phyloP scores from a whole-genome alignment of 139 green algal species.

The Ostreobium quekettii region DNA sequence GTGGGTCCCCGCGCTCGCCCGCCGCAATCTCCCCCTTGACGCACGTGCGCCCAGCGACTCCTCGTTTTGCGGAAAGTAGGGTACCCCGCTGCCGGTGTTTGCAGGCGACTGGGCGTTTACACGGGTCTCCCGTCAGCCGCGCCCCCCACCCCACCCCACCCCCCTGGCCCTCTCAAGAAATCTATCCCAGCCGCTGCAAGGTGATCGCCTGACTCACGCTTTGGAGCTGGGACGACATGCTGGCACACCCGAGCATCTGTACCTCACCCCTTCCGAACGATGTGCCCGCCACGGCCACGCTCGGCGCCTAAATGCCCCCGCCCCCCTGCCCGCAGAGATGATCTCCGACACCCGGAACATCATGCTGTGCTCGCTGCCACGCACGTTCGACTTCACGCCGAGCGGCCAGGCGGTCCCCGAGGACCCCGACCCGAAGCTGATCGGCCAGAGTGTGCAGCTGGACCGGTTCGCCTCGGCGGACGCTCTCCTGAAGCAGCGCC shows the following conservation, averaged over 20 bases:
- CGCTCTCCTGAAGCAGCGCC: constrained; percentile 49
- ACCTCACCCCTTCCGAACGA: background rate
- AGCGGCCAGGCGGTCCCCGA: constrained; percentile 55
- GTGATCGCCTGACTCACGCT: background rate
- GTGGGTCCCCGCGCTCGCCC: constrained; percentile 26
- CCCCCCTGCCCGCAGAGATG: constrained; percentile 12
- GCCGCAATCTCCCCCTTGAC: background rate
- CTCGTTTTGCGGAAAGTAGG: background rate
- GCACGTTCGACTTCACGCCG: constrained; percentile 64
- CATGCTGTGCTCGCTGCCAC: constrained; percentile 60
- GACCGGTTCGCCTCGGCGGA: constrained; percentile 54
- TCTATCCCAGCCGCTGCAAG: background rate
- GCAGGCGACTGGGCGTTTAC: no score
- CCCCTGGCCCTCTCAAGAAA: background rate
- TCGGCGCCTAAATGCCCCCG: no score
- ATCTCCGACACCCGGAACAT: constrained; percentile 26
- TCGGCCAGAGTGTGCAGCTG: constrained; percentile 60
- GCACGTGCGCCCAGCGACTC: background rate
- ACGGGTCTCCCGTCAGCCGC: background rate
- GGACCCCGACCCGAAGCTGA: constrained; percentile 33
- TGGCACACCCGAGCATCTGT: background rate
- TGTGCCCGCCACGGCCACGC: no score
- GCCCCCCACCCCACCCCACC: background rate
- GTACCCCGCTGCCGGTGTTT: background rate
- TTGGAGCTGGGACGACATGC: background rate